These are phyloP conservation scores for Neocallimastix lanati DNA, from an alignment of 192 early-diverging fungal species.

Conservation along the genomic window DNA sequence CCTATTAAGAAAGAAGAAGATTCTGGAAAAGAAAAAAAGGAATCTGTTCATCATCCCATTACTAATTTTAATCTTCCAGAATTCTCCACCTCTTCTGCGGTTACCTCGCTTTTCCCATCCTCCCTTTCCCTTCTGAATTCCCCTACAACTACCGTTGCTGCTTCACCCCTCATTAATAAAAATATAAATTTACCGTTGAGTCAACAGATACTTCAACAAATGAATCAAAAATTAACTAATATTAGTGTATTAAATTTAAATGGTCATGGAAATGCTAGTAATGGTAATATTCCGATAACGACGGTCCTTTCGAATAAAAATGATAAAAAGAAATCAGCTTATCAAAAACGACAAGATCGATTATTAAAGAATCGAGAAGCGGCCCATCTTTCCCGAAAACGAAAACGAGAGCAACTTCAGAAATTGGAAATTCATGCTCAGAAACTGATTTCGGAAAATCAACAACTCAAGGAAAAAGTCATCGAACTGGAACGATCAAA, in stretches of 20 bases:
- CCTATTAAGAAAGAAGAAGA: no score
- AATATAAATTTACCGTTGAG: background rate
- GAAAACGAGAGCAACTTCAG: slow-evolving; percentile 70
- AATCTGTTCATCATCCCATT: no score
- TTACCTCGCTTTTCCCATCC: background rate
- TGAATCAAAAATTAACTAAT: background rate
- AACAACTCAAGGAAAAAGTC: slow-evolving; percentile 33
- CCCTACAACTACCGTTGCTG: background rate
- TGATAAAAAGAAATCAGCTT: background rate
- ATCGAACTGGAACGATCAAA: slow-evolving; percentile 24
- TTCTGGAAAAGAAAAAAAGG: no score
- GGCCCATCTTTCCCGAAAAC: slow-evolving; percentile 66
- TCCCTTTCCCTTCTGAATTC: background rate
- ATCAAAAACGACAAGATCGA: slow-evolving; percentile 59
- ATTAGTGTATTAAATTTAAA: no score
- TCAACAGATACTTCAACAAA: background rate
- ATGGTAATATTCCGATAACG: background rate
- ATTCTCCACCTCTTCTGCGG: no score
- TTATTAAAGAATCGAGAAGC: slow-evolving; percentile 85
- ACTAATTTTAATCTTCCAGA: no score
- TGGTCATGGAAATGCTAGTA: no score
- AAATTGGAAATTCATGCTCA: slow-evolving; percentile 43
- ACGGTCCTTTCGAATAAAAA: background rate
- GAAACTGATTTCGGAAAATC: slow-evolving; percentile 32
- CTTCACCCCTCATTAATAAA: background rate